Base-by-base conservation (phyloP, 257 asterid genomes). In the Solanum piurae region DNA sequence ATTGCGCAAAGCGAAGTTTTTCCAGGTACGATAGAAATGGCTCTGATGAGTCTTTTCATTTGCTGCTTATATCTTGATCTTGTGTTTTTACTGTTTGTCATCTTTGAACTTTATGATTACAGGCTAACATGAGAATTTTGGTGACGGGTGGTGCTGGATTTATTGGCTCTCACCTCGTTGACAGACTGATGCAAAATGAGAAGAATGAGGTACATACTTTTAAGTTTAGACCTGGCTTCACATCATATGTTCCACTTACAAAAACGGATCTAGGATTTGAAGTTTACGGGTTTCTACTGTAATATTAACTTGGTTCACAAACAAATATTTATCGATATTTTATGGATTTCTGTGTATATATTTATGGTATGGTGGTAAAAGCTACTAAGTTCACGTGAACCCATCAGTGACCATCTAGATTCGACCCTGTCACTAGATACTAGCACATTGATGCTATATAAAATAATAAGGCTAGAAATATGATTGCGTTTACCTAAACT, bases 91-190 rank as follows among this genome's bases (percentile, higher is more conserved):
- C 5, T 38, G 40, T 7, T 62, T 36, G 29, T 52, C 72, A 49
- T 88, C 18, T 16, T 11, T 46, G 7, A 46, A 83, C 77, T 82
- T 60, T 34, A 71, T 71, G 36, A 82, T 89, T 12, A 38, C 94
- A 96, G 99, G 99, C 98, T 42, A 97, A 96, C 93, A 95, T 94
- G 99, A 94, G 99, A 86, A 97, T 97, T 88, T 91, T 97, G 91
- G 94, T 97, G 77, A 97, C 99, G 76, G 99, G 99, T 86, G 99
- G 99, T 88, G 98, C 98, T 92, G 98, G 99, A 91, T 97, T 97
- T 93, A 97, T 97, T 64, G 99, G 99, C 68, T 97, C 99, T 92
- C 99, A 97, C 94, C 91, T 97, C 73, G 99, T 97, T 74, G 99
- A 97, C 91, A 97, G 88, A 86, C 93, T 97, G 88, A 95, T 97